Conservation (phyloP, 805 yeast genomes). For the Naumovozyma baii region DNA sequence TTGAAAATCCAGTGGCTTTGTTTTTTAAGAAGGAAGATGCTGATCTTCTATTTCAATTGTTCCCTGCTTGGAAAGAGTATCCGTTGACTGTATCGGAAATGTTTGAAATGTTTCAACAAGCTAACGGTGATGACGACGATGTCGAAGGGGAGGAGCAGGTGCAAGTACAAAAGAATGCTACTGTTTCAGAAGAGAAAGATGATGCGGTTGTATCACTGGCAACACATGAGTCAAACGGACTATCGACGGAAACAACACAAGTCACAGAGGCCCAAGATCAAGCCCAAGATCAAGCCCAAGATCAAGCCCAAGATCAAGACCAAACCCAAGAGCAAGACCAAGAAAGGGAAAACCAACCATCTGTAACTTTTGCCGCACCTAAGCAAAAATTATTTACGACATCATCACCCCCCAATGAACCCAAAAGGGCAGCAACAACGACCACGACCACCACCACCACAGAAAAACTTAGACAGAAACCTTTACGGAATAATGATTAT, state of each 20-base stretch:
- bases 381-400: neutral
- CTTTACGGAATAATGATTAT: too few species aligned
- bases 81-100: neutral
- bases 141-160: neutral
- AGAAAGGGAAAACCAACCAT: neutral
- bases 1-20: neutral
- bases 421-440: neutral
- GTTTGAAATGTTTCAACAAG: neutral
- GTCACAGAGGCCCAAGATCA: too few species aligned
- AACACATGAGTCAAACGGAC: too few species aligned
- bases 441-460: too few species aligned
- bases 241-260: too few species aligned
- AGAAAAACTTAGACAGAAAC: too few species aligned
- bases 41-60: neutral
- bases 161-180: too few species aligned
- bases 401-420: neutral
- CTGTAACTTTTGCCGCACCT: neutral
- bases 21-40: conserved; percentile 1
- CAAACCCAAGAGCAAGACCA: neutral
- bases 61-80: conserved; percentile 2
- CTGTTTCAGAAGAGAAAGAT: too few species aligned
- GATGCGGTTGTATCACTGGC: too few species aligned
- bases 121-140: neutral
- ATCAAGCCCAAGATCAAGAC: too few species aligned
- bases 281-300: too few species aligned